These are phyloP conservation scores for Cladophialophora psammophila DNA, from an alignment of 2,329 filamentous ascomycete species.

Conservation along the genomic window DNA sequence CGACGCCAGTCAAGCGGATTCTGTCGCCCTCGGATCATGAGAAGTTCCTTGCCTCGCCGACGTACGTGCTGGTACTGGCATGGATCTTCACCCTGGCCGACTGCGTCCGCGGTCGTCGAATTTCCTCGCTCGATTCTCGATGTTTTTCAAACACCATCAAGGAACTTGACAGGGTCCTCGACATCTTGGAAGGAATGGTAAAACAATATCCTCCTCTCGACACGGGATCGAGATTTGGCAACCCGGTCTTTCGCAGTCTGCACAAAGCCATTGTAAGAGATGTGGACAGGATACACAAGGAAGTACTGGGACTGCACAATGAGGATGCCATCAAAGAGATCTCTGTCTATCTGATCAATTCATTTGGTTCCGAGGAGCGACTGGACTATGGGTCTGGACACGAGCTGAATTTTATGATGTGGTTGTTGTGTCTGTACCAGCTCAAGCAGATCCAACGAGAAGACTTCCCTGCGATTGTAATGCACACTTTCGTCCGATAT, in stretches of 20 bases:
- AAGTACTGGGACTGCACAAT: constrained; percentile 49
- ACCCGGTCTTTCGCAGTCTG: constrained; percentile 86
- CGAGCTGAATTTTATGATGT: constrained; percentile 95
- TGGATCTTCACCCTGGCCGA: constrained; percentile 90
- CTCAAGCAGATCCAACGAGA: constrained; percentile 67
- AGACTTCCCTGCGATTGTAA: constrained; percentile 77
- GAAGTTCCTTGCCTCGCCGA: constrained; percentile 77
- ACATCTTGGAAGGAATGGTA: constrained; percentile 72
- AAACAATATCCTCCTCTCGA: constrained; percentile 79
- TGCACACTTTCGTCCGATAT: constrained; percentile 83
- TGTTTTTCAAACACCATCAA: constrained; percentile 67
- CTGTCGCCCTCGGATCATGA: constrained; percentile 81
- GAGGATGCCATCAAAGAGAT: constrained; percentile 70
- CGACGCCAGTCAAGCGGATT: constrained; percentile 77
- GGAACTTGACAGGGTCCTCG: constrained; percentile 73
- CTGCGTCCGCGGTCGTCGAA: constrained; percentile 73
- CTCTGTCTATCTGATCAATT: constrained; percentile 79
- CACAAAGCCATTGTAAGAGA: constrained; percentile 62
- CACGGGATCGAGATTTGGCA: constrained; percentile 91
- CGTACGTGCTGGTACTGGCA: constrained; percentile 76
- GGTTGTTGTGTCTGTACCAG: constrained; percentile 92
- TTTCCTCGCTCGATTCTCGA: constrained; percentile 66
- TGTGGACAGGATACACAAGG: constrained; percentile 51
- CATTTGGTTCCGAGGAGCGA: constrained; percentile 82
- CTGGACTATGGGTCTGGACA: constrained; percentile 98